phyloP scores from a whole-genome alignment of 2,329 filamentous ascomycete species.

The Fusarium floridanum region DNA sequence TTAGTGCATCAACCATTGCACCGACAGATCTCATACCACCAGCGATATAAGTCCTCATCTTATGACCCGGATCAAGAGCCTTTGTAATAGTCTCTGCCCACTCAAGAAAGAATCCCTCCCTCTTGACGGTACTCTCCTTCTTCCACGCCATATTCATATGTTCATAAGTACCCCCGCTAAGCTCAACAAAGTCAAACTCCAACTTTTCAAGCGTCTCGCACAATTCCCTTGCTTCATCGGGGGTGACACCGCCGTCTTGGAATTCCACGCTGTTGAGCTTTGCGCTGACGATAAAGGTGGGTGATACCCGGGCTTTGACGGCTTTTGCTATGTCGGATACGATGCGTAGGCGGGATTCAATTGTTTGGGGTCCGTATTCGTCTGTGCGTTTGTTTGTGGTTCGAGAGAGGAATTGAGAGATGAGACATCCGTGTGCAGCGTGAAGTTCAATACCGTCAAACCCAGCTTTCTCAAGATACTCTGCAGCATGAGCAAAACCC shows the following conservation, averaged over 20 bases:
- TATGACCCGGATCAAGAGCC: conserved; percentile 46
- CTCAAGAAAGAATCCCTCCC: conserved; percentile 71
- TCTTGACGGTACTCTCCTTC: conserved; percentile 65
- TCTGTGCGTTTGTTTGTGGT: conserved; percentile 65
- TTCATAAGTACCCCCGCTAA: conserved; percentile 72
- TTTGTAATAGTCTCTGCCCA: conserved; percentile 66
- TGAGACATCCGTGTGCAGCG: conserved; percentile 66
- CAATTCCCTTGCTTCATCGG: conserved; percentile 64
- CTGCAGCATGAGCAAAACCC: conserved; percentile 72
- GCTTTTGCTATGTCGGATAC: conserved; percentile 57
- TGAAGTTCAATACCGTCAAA: conserved; percentile 67
- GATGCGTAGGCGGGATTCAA: conserved; percentile 60
- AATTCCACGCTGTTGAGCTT: conserved; percentile 71
- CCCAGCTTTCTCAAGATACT: conserved; percentile 72
- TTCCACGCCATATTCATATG: conserved; percentile 62
- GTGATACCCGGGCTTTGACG: conserved; percentile 48
- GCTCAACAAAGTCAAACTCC: conserved; percentile 69
- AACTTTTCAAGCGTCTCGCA: conserved; percentile 61
- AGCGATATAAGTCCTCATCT: conserved; percentile 69
- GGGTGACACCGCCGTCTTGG: conserved; percentile 64
- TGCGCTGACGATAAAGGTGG: conserved; percentile 61
- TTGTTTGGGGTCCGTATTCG: conserved; percentile 58
- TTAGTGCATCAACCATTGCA: conserved; percentile 70
- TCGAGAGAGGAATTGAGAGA: conserved; percentile 64
- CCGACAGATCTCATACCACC: conserved; percentile 67